Base-by-base conservation (phyloP, 306 rosid species). In the Dalbergia oliveri region DNA sequence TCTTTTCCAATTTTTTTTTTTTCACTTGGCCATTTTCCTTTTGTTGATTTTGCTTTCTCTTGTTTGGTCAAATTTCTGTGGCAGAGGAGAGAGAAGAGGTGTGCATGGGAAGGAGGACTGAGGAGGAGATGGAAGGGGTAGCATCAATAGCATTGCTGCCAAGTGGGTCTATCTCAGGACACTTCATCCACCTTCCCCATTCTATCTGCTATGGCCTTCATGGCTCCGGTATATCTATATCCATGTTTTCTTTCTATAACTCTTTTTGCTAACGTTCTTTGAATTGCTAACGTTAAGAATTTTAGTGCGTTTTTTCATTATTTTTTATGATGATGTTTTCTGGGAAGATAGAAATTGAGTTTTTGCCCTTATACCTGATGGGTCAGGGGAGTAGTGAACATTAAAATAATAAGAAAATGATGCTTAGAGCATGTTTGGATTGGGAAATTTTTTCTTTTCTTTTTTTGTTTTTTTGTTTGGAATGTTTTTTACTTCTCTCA, bases 131-230 rank as follows among this genome's bases (percentile, higher is more conserved):
- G 97, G 97, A 93, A 88, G 99, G 99, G 80, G 86, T 95, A 54
- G 98, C 97, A 81, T 95, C 99, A 44, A 84, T 95, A 62, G 98
- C 94, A 73, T 79, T 95, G 68, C 76, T 93, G 72, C 94, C 98
- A 64, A 78, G 88, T 79, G 98, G 98, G 9, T 93, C 98, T 43
- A 64, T 95, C 61, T 95, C 98, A 18, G 99, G 99, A 34, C 98
- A 91, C 86, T 93, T 95, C 89, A 87, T 95, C 51, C 91, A 88
- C 31, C 90, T 86, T 82, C 95, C 92, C 7, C 76, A 89, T 71
- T 87, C 89, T 75, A 74, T 79, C 62, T 93, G 99, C 93, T 93
- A 79, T 83, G 99, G 98, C 83, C 97, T 93, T 67, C 89, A 83
- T 69, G 99, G 96, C 85, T 84, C 87, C 63, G 98, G 97, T 94